These are phyloP conservation scores for Boletellus sp. DNA, from an alignment of 768 basidiomycete genomes.

Conservation along the genomic window DNA sequence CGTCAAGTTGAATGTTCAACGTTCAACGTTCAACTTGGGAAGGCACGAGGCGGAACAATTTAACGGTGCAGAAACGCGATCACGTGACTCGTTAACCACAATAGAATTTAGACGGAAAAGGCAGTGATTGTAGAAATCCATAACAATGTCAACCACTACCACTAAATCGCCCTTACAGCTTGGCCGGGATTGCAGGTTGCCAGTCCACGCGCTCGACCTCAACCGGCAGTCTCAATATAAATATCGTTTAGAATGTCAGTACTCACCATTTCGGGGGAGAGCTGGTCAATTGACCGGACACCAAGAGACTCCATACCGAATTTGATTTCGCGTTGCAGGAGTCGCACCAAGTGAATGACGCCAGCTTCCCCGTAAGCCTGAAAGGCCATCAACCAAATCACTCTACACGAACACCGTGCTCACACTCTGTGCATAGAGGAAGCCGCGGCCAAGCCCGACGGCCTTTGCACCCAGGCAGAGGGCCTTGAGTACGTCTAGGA, in stretches of 20 bases:
- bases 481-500: slow-evolving; percentile 79
- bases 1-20: neutral
- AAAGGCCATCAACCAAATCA: slow-evolving; percentile 2
- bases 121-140: neutral
- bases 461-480: slow-evolving; percentile 84
- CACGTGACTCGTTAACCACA: slow-evolving; percentile 14
- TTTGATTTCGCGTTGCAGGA: slow-evolving; percentile 74
- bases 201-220: slow-evolving; percentile 68
- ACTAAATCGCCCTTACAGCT: slow-evolving; percentile 18
- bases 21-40: neutral
- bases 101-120: neutral
- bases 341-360: slow-evolving; percentile 59
- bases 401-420: slow-evolving; percentile 17
- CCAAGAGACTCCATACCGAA: slow-evolving; percentile 76
- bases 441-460: slow-evolving; percentile 81
- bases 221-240: slow-evolving; percentile 4
- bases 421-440: slow-evolving; percentile 85
- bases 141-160: neutral
- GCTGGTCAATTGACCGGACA: slow-evolving; percentile 56
- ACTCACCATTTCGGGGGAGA: slow-evolving; percentile 73
- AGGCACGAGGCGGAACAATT: slow-evolving; percentile 8
- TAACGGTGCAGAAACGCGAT: slow-evolving; percentile 5
- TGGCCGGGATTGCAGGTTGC: slow-evolving; percentile 40
- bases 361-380: slow-evolving; percentile 77
- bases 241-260: neutral